Conservation (phyloP, 306 rosid species). For the Carpinus viminea region DNA sequence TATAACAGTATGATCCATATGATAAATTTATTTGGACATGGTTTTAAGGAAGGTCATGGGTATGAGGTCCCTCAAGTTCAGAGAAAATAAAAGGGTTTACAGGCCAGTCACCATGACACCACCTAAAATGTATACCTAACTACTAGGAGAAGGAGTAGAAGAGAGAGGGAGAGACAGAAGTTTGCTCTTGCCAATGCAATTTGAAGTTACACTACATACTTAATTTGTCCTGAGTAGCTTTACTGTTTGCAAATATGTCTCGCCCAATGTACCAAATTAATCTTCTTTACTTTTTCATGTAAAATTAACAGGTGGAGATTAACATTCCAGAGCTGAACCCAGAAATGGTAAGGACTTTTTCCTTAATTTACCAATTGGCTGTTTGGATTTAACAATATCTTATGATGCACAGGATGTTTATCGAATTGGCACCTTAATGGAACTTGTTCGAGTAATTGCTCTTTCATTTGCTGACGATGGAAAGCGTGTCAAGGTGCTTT, state of each 20-base stretch:
- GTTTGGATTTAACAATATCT: constrained; percentile 38
- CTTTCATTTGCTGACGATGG: constrained; percentile 97
- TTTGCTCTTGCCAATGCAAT: background rate
- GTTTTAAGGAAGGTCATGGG: background rate
- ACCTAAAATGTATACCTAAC: constrained; percentile 2
- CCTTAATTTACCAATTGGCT: constrained; percentile 6
- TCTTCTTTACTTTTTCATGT: constrained; percentile 30
- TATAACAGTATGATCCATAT: background rate
- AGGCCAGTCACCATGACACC: background rate
- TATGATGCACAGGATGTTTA: constrained; percentile 82
- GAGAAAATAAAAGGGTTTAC: background rate
- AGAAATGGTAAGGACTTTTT: constrained; percentile 67
- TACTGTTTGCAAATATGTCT: background rate
- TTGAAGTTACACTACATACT: background rate
- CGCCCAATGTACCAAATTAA: constrained; percentile 27
- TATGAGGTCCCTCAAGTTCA: background rate
- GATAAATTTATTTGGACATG: background rate
- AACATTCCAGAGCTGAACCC: constrained; percentile 96
- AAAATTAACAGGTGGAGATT: constrained; percentile 74
- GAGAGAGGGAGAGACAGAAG: background rate
- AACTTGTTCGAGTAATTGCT: constrained; percentile 80
- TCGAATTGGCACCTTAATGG: constrained; percentile 93
- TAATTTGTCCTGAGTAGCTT: background rate
- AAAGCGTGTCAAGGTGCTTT: constrained; percentile 76
- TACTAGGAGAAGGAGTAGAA: constrained; percentile 6